Base-by-base conservation (phyloP, 495 filamentous ascomycete genomes). In the Penicillium lividum region DNA sequence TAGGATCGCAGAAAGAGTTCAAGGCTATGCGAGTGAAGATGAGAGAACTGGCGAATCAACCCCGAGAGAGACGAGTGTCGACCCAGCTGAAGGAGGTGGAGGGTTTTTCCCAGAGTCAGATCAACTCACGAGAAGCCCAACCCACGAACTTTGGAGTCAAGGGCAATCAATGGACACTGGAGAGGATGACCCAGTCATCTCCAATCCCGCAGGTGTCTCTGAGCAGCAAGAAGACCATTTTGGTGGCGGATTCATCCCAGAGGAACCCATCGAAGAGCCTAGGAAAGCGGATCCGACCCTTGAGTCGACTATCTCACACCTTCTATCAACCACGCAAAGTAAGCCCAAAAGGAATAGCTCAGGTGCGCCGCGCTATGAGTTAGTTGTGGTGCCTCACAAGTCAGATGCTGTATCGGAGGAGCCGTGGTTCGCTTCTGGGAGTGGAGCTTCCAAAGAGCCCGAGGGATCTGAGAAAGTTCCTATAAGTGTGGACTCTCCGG, bases 1-100 rank as follows among this genome's bases (percentile, higher is more conserved):
- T 63, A 80, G 90, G 54, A 91, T 98, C 54, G 79, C 85, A 51
- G 83, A 95, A 73, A 82, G 91, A 56, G 84, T 97, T 7, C 83
- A 82, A 54, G 77, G 69, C 5, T 89, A 90, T 68, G 81, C 76
- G 3, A 69, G 77, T 51, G 83, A 85, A 54, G 84, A 79, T 6
- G 80, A 82, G 47, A 63, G 68, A 52, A 49, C 34, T 10, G 57
- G 53, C 63, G 64, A 64, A 53, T 67, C 67, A 46, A 42, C 33
- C 2, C 15, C 50, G 16, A 30, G 51, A 62, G 57, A 52, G 54
- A 60, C 51, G 64, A 65, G 51, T 18, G 45, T 57, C 45, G 70
- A 74, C 0, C 50, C 64, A 1, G 63, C 58, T 16, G 70, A 69
- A 42, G 74, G 69, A 22, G 66, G 47, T 4, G 73, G 68, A 15